Percentiles rank a stretch among this genome's conserved stretches.
Evolutionary conservation across 2,329 filamentous ascomycete species (phyloP).

Genomic region (Sclerotiophoma versabilis): DNA sequence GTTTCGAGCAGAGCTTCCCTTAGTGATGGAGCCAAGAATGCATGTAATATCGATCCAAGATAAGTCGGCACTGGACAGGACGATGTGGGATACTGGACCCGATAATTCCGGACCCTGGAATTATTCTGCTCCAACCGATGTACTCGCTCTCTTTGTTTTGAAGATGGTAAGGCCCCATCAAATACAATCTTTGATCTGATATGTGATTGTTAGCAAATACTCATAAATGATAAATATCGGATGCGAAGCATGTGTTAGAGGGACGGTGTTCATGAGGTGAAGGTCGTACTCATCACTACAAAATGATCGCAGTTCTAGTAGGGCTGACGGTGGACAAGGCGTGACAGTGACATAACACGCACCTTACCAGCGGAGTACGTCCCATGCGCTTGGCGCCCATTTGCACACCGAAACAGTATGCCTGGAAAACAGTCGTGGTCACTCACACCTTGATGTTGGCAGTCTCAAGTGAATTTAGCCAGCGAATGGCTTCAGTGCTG

Average conservation of each 20-base stretch:
- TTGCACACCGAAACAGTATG: not conserved
- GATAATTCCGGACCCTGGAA: constrained; percentile 61
- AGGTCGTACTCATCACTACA: not conserved
- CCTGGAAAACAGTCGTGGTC: constrained; percentile 21
- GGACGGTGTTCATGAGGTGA: not conserved
- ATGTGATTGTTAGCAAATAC: not conserved
- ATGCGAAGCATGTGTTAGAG: not conserved
- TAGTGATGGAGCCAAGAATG: constrained; percentile 79
- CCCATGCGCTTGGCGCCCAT: not conserved
- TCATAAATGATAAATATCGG: not conserved
- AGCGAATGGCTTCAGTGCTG: constrained; percentile 60
- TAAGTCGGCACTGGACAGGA: constrained; percentile 38
- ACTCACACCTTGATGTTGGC: constrained; percentile 69
- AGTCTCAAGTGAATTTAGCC: constrained; percentile 66
- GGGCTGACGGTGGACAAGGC: constrained; percentile 8
- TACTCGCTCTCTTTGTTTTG: constrained; percentile 70
- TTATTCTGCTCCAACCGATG: constrained; percentile 67
- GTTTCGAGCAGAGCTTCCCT: constrained; percentile 70
- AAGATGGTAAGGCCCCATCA: constrained; percentile 77
- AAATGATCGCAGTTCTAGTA: too few relatives aligned
- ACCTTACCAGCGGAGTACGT: constrained; percentile 15
- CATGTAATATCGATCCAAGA: constrained; percentile 56
- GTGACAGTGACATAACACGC: constrained; percentile 17
- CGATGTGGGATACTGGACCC: constrained; percentile 39
- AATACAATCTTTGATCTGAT: constrained; percentile 73